phyloP scores from a whole-genome alignment of 352 stramenopile species.

The Phytophthora tentaculata region DNA sequence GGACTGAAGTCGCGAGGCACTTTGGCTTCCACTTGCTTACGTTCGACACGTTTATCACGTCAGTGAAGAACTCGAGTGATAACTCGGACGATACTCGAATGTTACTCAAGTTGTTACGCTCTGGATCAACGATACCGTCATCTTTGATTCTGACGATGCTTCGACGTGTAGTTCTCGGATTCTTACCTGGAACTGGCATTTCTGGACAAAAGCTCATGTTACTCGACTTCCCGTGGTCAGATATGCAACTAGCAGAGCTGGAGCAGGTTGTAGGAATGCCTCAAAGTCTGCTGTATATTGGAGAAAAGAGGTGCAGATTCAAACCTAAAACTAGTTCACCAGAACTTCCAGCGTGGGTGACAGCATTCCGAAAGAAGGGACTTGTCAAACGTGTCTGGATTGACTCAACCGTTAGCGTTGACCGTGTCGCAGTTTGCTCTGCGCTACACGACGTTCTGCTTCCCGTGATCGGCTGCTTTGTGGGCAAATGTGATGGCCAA shows the following conservation, averaged over 20 bases:
- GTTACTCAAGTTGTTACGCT: slow-evolving; percentile 36
- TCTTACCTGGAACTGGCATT: slow-evolving; percentile 6
- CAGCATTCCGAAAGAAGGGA: slow-evolving; percentile 26
- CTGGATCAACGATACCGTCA: slow-evolving; percentile 29
- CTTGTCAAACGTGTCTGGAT: slow-evolving; percentile 27
- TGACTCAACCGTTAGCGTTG: slow-evolving; percentile 13
- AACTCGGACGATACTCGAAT: slow-evolving; percentile 26
- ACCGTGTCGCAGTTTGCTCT: not conserved
- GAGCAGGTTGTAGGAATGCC: slow-evolving; percentile 37
- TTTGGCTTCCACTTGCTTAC: slow-evolving; percentile 37
- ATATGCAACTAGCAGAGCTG: slow-evolving; percentile 34
- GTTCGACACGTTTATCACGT: slow-evolving; percentile 34
- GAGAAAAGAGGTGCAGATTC: slow-evolving; percentile 1
- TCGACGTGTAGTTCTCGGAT: slow-evolving; percentile 27
- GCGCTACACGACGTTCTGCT: slow-evolving; percentile 13
- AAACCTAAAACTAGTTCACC: slow-evolving; percentile 3
- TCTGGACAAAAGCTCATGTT: slow-evolving; percentile 50
- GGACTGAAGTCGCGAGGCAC: slow-evolving; percentile 15
- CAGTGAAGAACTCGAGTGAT: slow-evolving; percentile 29
- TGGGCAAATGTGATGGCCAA: slow-evolving; percentile 22
- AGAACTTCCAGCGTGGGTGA: slow-evolving; percentile 26
- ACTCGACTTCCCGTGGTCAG: slow-evolving; percentile 45
- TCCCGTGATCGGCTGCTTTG: slow-evolving; percentile 41
- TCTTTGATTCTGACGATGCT: slow-evolving; percentile 39
- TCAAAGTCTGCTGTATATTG: slow-evolving; percentile 21